Percentiles rank a stretch among this genome's conserved stretches.
These are phyloP conservation scores for Teratosphaeria viscida DNA, from an alignment of 2,329 filamentous ascomycete species.

Conservation along the genomic window DNA sequence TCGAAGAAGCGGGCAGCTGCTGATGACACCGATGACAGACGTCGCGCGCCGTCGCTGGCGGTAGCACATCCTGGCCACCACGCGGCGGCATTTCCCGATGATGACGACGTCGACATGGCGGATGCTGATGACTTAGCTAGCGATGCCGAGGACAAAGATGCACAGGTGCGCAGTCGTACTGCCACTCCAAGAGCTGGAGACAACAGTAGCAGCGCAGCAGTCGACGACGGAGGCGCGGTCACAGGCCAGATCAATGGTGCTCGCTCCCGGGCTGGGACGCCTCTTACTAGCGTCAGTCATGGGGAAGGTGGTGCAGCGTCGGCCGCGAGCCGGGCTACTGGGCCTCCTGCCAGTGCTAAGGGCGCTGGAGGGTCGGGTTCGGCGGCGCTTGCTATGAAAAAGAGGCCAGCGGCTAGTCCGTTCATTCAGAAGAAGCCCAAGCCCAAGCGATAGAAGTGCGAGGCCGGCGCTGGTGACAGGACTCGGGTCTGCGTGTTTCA, in stretches of 20 bases:
- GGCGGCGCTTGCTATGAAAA: constrained; percentile 11
- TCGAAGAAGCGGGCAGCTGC: constrained; percentile 11
- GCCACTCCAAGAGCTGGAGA: neutral
- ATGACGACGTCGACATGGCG: neutral
- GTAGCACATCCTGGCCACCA: neutral
- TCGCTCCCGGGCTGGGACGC: constrained; percentile 15
- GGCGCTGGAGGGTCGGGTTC: constrained; percentile 5
- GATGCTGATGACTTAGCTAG: neutral
- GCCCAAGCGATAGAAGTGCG: constrained; percentile 2
- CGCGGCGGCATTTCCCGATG: neutral
- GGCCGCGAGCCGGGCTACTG: constrained; percentile 4
- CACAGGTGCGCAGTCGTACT: neutral
- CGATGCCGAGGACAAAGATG: neutral
- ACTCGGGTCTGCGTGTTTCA: neutral
- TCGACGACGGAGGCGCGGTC: neutral
- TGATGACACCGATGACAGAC: constrained; percentile 4
- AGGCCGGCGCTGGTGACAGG: neutral
- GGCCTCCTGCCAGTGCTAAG: constrained; percentile 3
- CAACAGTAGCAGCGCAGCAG: neutral
- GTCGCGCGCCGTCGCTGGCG: constrained; percentile 2
- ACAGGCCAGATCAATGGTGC: constrained; percentile 3
- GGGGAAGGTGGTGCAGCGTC: constrained; percentile 4
- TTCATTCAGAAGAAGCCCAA: constrained; percentile 17
- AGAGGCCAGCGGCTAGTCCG: constrained; percentile 15
- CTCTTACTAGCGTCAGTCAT: constrained; percentile 6